phyloP scores from a whole-genome alignment of 306 rosid genomes.

The Pterocarpus santalinus region DNA sequence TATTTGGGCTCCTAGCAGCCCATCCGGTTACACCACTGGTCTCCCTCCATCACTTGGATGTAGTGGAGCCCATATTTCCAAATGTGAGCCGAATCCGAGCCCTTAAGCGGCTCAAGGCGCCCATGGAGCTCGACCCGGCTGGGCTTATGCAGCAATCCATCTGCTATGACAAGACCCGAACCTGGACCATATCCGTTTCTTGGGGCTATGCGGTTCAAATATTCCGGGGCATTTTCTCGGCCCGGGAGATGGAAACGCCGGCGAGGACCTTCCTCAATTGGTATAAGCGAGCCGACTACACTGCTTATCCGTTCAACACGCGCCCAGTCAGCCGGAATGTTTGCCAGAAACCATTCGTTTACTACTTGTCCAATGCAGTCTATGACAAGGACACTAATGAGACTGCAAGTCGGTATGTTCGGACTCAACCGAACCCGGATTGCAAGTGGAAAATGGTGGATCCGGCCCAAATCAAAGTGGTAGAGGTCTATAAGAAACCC shows the following conservation, averaged over 20 bases:
- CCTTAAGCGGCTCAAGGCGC: constrained; percentile 53
- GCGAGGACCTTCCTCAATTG: constrained; percentile 73
- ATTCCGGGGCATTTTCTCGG: constrained; percentile 59
- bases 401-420: constrained; percentile 54
- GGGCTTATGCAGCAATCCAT: constrained; percentile 79
- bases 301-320: constrained; percentile 65
- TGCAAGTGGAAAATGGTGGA: constrained; percentile 74
- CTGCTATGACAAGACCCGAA: constrained; percentile 66
- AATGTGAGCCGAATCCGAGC: constrained; percentile 57
- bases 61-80: constrained; percentile 79
- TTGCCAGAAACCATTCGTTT: constrained; percentile 71
- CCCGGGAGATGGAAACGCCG: constrained; percentile 76
- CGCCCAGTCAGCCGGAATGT: constrained; percentile 52
- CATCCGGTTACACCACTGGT: constrained; percentile 78
- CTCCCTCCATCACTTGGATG: constrained; percentile 79
- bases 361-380: constrained; percentile 47
- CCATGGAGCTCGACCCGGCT: constrained; percentile 66
- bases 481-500: constrained; percentile 59
- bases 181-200: constrained; percentile 74
- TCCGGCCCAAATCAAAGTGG: constrained; percentile 55
- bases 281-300: constrained; percentile 63
- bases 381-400: not conserved
- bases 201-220: constrained; percentile 89
- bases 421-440: constrained; percentile 26
- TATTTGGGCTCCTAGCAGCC: constrained; percentile 80